These are phyloP conservation scores for Clitopilus passeckerianus DNA, from an alignment of 768 basidiomycete species.

Conservation along the genomic window DNA sequence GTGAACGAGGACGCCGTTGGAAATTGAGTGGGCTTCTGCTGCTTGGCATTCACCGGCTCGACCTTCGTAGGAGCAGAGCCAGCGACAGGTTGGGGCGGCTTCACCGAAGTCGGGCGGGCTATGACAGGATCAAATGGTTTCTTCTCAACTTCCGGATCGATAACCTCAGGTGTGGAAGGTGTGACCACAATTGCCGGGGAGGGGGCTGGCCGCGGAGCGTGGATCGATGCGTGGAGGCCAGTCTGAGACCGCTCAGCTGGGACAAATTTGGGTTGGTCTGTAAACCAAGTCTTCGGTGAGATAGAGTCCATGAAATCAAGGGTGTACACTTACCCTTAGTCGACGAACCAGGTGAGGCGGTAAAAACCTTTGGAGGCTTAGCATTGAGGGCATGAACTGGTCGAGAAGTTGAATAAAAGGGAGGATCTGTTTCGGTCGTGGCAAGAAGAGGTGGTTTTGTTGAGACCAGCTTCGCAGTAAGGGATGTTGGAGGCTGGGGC, in stretches of 20 bases:
- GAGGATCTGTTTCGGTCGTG: not conserved
- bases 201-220: not conserved
- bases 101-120: not conserved
- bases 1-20: no score
- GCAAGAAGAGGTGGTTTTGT: no score
- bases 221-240: not conserved
- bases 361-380: not conserved
- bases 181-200: not conserved
- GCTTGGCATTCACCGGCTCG: not conserved
- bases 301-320: no score
- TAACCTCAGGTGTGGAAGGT: not conserved
- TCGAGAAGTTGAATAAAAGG: not conserved
- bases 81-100: not conserved
- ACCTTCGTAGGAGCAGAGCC: not conserved
- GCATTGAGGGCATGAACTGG: not conserved
- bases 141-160: not conserved
- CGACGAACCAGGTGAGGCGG: no score
- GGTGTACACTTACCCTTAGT: no score
- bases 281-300: no score
- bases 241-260: not conserved
- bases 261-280: not conserved
- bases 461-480: no score
- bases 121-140: not conserved
- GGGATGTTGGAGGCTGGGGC: not conserved
- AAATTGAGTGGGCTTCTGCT: not conserved